A percentile compares a stretch with the other conserved stretches of the same genome.
phyloP scores from a whole-genome alignment of 129 eudicot species.

The Escallonia rubra region DNA sequence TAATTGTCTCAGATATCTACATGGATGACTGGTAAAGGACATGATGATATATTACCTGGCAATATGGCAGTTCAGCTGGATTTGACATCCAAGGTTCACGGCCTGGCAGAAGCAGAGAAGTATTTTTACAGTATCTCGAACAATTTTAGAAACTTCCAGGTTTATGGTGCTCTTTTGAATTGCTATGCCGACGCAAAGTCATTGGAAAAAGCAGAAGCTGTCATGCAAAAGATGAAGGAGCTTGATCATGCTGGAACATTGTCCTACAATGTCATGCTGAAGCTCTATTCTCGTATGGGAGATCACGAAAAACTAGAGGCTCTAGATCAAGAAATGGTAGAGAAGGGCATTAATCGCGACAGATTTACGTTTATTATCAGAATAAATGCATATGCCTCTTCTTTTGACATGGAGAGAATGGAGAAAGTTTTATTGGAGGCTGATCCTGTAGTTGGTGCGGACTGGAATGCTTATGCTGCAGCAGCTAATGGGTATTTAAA shows the following conservation, averaged over 20 bases:
- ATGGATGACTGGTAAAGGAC: slow-evolving; percentile 39
- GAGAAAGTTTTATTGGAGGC: slow-evolving; percentile 51
- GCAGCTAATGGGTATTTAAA: slow-evolving; percentile 50
- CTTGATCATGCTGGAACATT: slow-evolving; percentile 26
- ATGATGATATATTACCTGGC: slow-evolving; percentile 26
- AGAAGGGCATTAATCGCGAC: slow-evolving; percentile 25
- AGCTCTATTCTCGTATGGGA: slow-evolving; percentile 28
- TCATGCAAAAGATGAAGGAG: slow-evolving; percentile 43
- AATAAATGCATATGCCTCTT: slow-evolving; percentile 39
- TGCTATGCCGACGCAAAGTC: slow-evolving; percentile 31
- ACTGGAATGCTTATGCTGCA: slow-evolving; percentile 36
- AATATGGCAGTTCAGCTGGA: slow-evolving; percentile 38
- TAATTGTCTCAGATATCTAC: slow-evolving; percentile 28
- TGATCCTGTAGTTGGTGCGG: slow-evolving; percentile 28
- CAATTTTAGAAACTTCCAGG: slow-evolving; percentile 27
- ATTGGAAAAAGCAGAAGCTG: slow-evolving; percentile 45
- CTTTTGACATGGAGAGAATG: slow-evolving; percentile 33
- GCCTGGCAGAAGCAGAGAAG: slow-evolving; percentile 43
- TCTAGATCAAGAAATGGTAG: slow-evolving; percentile 49
- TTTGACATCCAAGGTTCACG: slow-evolving; percentile 44
- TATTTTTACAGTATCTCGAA: slow-evolving; percentile 39
- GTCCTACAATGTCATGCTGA: slow-evolving; percentile 51
- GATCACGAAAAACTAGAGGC: slow-evolving; percentile 29
- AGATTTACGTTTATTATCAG: slow-evolving; percentile 31
- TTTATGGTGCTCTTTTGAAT: slow-evolving; percentile 45